Evolutionary conservation across 148 eudicot genomes (phyloP).

Genomic region (Talinum fruticosum): DNA sequence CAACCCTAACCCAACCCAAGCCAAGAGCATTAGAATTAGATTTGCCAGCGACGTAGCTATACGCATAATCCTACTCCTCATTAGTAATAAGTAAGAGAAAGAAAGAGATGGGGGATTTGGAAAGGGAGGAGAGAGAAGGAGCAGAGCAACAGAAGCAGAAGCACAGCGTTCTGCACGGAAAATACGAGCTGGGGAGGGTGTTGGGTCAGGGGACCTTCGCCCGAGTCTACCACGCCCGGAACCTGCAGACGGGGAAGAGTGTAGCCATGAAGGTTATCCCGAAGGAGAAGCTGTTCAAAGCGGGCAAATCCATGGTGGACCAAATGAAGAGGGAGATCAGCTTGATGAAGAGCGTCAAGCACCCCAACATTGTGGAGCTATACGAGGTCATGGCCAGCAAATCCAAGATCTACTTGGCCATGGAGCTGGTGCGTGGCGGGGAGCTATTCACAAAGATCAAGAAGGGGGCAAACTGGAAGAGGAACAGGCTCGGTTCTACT

Average conservation of each 20-base stretch:
- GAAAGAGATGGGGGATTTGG: not conserved
- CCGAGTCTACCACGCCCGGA: slow-evolving; percentile 63
- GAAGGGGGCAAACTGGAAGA: slow-evolving; percentile 48
- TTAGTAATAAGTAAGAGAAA: not conserved
- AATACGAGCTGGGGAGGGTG: slow-evolving; percentile 63
- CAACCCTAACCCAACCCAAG: not conserved
- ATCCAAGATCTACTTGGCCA: slow-evolving; percentile 58
- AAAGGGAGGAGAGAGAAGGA: not conserved
- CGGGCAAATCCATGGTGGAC: slow-evolving; percentile 56
- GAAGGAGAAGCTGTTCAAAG: slow-evolving; percentile 64
- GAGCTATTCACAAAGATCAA: slow-evolving; percentile 56
- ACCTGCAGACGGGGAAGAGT: slow-evolving; percentile 51
- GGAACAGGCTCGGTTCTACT: slow-evolving; percentile 45
- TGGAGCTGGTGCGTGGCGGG: slow-evolving; percentile 79
- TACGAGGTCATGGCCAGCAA: slow-evolving; percentile 77
- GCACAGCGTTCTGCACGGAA: slow-evolving; percentile 50
- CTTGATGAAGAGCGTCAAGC: slow-evolving; percentile 69
- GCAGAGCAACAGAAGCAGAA: slow-evolving; percentile 14
- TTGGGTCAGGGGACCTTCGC: slow-evolving; percentile 81
- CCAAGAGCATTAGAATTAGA: no score
- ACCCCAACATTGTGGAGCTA: slow-evolving; percentile 63
- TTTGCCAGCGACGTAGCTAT: not conserved
- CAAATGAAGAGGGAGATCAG: slow-evolving; percentile 73
- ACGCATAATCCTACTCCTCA: not conserved
- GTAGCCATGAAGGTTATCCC: slow-evolving; percentile 79